phyloP scores from a whole-genome alignment of 257 asterid genomes.

The Salvia rosmarinus region DNA sequence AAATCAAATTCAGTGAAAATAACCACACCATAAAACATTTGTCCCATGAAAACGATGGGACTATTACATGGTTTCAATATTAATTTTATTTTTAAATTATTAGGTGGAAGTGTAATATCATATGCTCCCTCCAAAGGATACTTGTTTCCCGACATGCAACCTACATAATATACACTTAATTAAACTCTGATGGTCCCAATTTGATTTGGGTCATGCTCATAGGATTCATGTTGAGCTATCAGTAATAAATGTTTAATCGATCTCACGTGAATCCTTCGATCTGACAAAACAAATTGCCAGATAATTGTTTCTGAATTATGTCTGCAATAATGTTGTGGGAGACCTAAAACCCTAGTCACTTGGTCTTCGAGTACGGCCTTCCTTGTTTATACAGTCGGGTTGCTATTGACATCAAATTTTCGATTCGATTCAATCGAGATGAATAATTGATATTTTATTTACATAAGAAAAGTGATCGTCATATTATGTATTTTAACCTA shows the following conservation, averaged over 20 bases:
- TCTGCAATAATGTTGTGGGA: conserved; percentile 12
- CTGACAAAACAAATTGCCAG: conserved; percentile 31
- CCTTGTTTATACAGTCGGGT: no score
- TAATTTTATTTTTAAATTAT: conserved; percentile 3
- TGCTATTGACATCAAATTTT: no score
- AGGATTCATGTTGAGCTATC: conserved; percentile 33
- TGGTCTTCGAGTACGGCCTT: no score
- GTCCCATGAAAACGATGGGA: conserved; percentile 44
- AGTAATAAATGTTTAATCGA: conserved; percentile 7
- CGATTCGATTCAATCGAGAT: no score
- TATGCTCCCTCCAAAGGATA: conserved; percentile 38
- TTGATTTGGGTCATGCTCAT: background rate
- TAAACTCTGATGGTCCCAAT: conserved; percentile 33
- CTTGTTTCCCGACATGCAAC: conserved; percentile 45
- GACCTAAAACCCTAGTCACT: background rate
- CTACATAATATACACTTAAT: background rate
- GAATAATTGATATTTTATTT: no score
- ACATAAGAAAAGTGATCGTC: no score
- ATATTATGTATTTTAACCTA: no score
- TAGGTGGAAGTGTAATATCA: conserved; percentile 22
- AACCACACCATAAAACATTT: conserved; percentile 32
- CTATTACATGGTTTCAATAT: conserved; percentile 28
- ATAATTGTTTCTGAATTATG: conserved; percentile 20
- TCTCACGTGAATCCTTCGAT: conserved; percentile 35
- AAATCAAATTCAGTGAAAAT: conserved; percentile 26